Percentiles rank a stretch among this genome's conserved stretches.
Evolutionary conservation across 495 filamentous ascomycete species (phyloP).

Genomic region (Trichoderma asperelloides): DNA sequence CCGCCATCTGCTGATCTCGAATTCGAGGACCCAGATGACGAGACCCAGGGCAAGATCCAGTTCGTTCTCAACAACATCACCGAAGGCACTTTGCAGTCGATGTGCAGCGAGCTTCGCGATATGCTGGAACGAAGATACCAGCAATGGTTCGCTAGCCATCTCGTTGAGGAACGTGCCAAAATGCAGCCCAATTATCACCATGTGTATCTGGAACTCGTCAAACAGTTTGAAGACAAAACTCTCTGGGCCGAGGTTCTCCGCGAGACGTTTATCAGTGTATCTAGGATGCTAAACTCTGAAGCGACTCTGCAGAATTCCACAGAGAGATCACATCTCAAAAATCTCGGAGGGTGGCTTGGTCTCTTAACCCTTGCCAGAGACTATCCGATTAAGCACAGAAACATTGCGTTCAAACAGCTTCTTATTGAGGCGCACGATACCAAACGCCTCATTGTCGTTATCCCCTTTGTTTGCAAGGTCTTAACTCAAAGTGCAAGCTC

Average conservation of each 20-base stretch:
- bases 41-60: slow-evolving; percentile 83
- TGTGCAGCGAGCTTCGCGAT: slow-evolving; percentile 69
- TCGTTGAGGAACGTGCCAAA: slow-evolving; percentile 96
- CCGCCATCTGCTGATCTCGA: slow-evolving; percentile 45
- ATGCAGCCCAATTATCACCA: slow-evolving; percentile 92
- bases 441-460: slow-evolving; percentile 78
- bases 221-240: slow-evolving; percentile 65
- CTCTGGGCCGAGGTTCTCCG: slow-evolving; percentile 82
- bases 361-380: slow-evolving; percentile 88
- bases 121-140: slow-evolving; percentile 70
- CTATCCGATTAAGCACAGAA: slow-evolving; percentile 91
- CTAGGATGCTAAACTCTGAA: slow-evolving; percentile 82
- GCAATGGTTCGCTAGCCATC: slow-evolving; percentile 90
- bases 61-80: slow-evolving; percentile 97
- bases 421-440: slow-evolving; percentile 87
- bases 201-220: slow-evolving; percentile 83
- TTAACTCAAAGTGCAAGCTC: slow-evolving; percentile 75
- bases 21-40: slow-evolving; percentile 75
- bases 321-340: slow-evolving; percentile 83
- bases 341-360: slow-evolving; percentile 85
- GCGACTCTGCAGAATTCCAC: slow-evolving; percentile 65
- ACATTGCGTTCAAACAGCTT: slow-evolving; percentile 93
- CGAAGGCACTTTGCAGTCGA: slow-evolving; percentile 71
- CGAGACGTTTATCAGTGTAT: slow-evolving; percentile 84
- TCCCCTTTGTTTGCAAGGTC: slow-evolving; percentile 96